These are phyloP conservation scores for Ophiostoma perfectum DNA, from an alignment of 2,329 filamentous ascomycete genomes.

Conservation along the genomic window DNA sequence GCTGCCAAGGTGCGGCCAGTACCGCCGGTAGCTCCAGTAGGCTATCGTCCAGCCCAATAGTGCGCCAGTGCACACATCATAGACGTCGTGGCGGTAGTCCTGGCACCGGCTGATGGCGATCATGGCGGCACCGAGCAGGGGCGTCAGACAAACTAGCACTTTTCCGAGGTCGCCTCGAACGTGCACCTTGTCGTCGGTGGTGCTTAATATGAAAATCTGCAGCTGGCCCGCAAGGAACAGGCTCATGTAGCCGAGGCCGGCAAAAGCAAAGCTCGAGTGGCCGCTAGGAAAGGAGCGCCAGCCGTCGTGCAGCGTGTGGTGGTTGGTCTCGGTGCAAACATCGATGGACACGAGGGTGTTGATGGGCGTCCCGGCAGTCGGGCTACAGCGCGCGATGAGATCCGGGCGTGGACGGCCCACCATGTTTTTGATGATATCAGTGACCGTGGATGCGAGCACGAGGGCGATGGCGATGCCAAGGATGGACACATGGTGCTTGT, in stretches of 20 bases:
- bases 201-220: conserved; percentile 45
- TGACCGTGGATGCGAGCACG: conserved; percentile 73
- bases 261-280: conserved; percentile 73
- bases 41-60: conserved; percentile 55
- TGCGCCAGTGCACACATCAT: conserved; percentile 60
- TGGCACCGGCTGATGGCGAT: conserved; percentile 65
- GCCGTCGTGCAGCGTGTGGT: conserved; percentile 69
- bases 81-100: conserved; percentile 67
- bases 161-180: conserved; percentile 45
- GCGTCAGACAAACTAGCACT: conserved; percentile 52
- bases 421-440: conserved; percentile 85
- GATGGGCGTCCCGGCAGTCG: conserved; percentile 45
- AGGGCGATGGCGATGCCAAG: conserved; percentile 75
- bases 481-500: conserved; percentile 81
- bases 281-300: conserved; percentile 81
- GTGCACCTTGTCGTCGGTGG: conserved; percentile 19
- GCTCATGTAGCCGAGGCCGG: conserved; percentile 68
- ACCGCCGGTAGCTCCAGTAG: conserved; percentile 61
- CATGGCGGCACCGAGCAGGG: conserved; percentile 58
- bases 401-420: conserved; percentile 62
- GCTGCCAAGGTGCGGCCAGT: conserved; percentile 54
- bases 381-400: conserved; percentile 70
- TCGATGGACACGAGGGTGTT: conserved; percentile 56
- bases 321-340: conserved; percentile 66
- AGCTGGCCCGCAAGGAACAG: conserved; percentile 65